Conservation (phyloP, 768 basidiomycete species). For the Tremella yokohamensis region DNA sequence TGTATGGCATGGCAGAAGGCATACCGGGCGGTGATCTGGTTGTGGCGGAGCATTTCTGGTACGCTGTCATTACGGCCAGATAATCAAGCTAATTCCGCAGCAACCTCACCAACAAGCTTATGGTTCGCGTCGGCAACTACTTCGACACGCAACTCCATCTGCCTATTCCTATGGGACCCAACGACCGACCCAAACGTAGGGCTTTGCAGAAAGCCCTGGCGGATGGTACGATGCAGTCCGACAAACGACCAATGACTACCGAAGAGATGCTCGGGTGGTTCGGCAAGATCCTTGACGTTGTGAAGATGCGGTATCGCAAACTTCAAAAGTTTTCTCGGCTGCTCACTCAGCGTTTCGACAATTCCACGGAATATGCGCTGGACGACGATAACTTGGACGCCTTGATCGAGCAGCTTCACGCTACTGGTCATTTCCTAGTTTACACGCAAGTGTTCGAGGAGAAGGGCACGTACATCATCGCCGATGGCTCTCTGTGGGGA, state of each 20-base stretch:
- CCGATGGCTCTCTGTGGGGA: slow-evolving; percentile 69
- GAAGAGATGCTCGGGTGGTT: slow-evolving; percentile 86
- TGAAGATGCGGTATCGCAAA: slow-evolving; percentile 85
- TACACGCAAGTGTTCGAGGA: slow-evolving; percentile 82
- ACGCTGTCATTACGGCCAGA: slow-evolving; percentile 34
- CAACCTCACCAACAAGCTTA: slow-evolving; percentile 83
- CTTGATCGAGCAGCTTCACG: slow-evolving; percentile 63
- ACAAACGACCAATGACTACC: slow-evolving; percentile 60
- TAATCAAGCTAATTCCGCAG: slow-evolving; percentile 53
- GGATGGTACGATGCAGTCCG: slow-evolving; percentile 1
- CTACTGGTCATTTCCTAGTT: slow-evolving; percentile 87
- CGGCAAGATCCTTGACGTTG: slow-evolving; percentile 85
- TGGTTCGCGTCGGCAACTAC: slow-evolving; percentile 86
- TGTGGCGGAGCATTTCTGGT: slow-evolving; percentile 96
- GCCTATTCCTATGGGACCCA: slow-evolving; percentile 31
- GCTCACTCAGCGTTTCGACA: slow-evolving; percentile 78
- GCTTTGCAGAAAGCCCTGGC: not conserved
- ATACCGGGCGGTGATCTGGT: slow-evolving; percentile 80
- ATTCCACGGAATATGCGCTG: slow-evolving; percentile 42
- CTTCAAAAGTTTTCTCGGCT: slow-evolving; percentile 85
- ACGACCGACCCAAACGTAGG: slow-evolving; percentile 7
- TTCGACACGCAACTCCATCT: slow-evolving; percentile 87
- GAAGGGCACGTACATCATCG: slow-evolving; percentile 88
- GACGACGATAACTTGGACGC: slow-evolving; percentile 40
- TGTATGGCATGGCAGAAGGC: slow-evolving; percentile 85